Conservation (phyloP, 805 yeast species). For the Pichia pseudocactophila region DNA sequence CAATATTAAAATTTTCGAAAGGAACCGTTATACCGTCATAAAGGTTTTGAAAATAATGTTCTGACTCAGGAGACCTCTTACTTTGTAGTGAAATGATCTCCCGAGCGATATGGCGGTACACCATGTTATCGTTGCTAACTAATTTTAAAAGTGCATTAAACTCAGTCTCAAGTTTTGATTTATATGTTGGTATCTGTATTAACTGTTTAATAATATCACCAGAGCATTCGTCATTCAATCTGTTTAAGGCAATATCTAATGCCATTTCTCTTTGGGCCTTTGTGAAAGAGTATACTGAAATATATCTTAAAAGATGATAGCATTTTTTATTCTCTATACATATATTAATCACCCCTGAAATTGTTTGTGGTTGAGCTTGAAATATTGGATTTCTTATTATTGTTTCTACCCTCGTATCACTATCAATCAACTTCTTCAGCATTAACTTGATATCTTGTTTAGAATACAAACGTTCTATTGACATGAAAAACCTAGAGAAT, state of each 20-base stretch:
- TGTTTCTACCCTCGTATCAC: neutral
- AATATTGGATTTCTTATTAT: conserved; percentile 32
- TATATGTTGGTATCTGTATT: conserved; percentile 44
- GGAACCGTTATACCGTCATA: conserved; percentile 4
- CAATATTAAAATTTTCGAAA: neutral
- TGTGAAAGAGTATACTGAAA: conserved; percentile 44
- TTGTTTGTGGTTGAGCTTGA: conserved; percentile 40
- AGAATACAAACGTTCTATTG: conserved; percentile 32
- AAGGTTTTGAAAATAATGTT: conserved; percentile 16
- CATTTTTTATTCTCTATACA: neutral
- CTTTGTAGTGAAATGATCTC: conserved; percentile 34
- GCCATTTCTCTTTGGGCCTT: conserved; percentile 29
- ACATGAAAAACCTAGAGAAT: conserved; percentile 48
- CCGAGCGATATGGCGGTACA: conserved; percentile 23
- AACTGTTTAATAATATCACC: conserved; percentile 28
- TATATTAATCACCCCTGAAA: conserved; percentile 17
- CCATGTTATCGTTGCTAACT: conserved; percentile 3
- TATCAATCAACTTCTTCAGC: too few species aligned
- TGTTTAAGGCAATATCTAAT: conserved; percentile 16
- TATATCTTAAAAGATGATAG: conserved; percentile 9
- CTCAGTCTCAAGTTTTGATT: conserved; percentile 39
- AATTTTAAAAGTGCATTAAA: conserved; percentile 11
- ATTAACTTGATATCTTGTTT: neutral
- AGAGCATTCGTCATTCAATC: neutral
- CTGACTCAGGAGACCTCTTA: conserved; percentile 23